Base-by-base conservation (phyloP, 2,329 filamentous ascomycete genomes). In the Helotiales sp. region DNA sequence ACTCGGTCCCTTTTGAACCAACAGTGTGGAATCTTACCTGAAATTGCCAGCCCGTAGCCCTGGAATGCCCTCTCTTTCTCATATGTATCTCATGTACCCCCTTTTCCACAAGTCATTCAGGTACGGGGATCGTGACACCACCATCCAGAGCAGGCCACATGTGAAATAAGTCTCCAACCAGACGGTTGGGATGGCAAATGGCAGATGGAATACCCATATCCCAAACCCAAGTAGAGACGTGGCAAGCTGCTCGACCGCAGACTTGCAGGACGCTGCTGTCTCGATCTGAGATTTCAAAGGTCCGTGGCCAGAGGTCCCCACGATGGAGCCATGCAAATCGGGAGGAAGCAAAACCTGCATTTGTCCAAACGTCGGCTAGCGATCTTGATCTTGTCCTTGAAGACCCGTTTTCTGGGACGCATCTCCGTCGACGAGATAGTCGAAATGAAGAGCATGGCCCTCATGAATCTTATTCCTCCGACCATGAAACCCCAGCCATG, bases 191-290 rank as follows among this genome's bases (percentile, higher is more conserved):
- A 55, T 37, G 52, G 52, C 52, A 55, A 55, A 63, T 63, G 50
- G 61, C 61, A 22, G 37, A 65, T 69, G 67, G 61, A 52, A 58
- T 17, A 37, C 28, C 47, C 49, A 65, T 58, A 60, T 15, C 37
- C 28, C 43, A 45, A 26, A 61, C 61, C 50, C 57, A 54, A 15
- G 58, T 50, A 24, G 52, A 55, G 60, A 60, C 58, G 61, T 61
- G 61, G 59, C 60, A 61, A 28, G 40, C 10, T 13, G 32, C 15
- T 43, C 24, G 15, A 45, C 43, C 61, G 58, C 47, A n/a, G 34
- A 43, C 40, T 28, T 50, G 37, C 32, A 11, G 37, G 32, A 17
- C 37, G 24, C 54, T 58, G 6, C 50, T 13, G 30, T 8, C 28
- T 43, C 17, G 10, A 10, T n/a, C 7, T 30, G 28, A 37, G 13